Base-by-base conservation (phyloP, 257 asterid species). In the Schizonepeta tenuifolia region DNA sequence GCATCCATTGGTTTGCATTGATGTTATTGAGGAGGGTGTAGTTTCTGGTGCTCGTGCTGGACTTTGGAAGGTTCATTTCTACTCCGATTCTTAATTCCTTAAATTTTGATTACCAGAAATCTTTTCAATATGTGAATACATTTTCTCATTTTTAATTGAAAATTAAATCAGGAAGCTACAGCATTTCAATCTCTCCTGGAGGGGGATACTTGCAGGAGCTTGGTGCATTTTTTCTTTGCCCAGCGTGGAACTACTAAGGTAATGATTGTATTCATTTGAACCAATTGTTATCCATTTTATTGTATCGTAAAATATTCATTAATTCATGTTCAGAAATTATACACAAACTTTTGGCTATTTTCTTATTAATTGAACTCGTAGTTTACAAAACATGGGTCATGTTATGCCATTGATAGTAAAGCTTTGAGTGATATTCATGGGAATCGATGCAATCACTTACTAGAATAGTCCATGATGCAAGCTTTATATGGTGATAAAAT, bases 221-320 rank as follows among this genome's bases (percentile, higher is more conserved):
- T 95, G 85, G 97, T 95, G 76, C 96, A 95, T 73, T 67, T 92
- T 79, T 95, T 95, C 94, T 90, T 95, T 80, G 87, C 99, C 67
- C 99, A 88, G 70, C 97, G 99, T 70, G 97, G 97, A 71, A 92
- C 99, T 49, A 83, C 93, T 26, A 90, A 78, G 99, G 99, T 95
- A 6, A 31, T 40, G 40, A 11, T 59, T 77, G 12, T 58, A 20
- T 55, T 47, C 58, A 6, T 68, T 18, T 7, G 20, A 38, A 58
- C 49, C 49, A 28, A 31, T 38, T 24, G 6, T 43, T 13, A 24
- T 18, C 24, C 54, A 56, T 67, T 67, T 28, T 13, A 38, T 51
- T n/a, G 9, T 15, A 31, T 47, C 21, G 18, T 38, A 14, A 72
- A 31, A 20, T 38, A 21, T 14, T 20, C 26, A 5, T 53, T 36